Percentiles rank a stretch among this genome's conserved stretches.
phyloP scores from a whole-genome alignment of 306 rosid species.

The Fragaria vesca region DNA sequence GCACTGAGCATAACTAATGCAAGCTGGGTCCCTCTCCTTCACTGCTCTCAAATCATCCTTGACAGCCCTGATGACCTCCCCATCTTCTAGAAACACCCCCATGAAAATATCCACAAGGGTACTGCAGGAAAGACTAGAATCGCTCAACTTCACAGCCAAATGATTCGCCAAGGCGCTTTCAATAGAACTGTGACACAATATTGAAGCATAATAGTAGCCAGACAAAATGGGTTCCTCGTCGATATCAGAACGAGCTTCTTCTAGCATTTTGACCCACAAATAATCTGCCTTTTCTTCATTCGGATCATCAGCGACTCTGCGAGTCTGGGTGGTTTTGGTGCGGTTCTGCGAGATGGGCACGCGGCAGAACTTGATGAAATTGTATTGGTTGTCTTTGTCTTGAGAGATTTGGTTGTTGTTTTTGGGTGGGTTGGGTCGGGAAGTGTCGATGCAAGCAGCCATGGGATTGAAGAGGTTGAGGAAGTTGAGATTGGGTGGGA shows the following conservation, averaged over 20 bases:
- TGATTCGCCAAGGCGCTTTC: slow-evolving; percentile 58
- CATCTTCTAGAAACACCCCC: slow-evolving; percentile 36
- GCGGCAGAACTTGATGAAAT: slow-evolving; percentile 30
- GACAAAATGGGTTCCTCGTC: slow-evolving; percentile 62
- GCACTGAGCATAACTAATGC: slow-evolving; percentile 69
- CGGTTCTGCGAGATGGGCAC: slow-evolving; percentile 30
- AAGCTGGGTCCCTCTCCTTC: slow-evolving; percentile 86
- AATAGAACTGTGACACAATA: slow-evolving; percentile 54
- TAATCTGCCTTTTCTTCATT: slow-evolving; percentile 28
- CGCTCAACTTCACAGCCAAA: slow-evolving; percentile 56
- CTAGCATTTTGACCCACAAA: slow-evolving; percentile 57
- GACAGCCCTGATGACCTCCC: slow-evolving; percentile 38
- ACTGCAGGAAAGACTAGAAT: slow-evolving; percentile 35
- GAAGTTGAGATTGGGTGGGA: slow-evolving; percentile 3
- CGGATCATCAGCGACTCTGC: slow-evolving; percentile 23
- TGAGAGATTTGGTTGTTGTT: slow-evolving; percentile 39
- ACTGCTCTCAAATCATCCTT: slow-evolving; percentile 58
- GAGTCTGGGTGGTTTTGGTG: slow-evolving; percentile 25
- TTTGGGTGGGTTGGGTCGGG: not conserved
- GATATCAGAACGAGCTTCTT: slow-evolving; percentile 62
- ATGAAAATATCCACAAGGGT: slow-evolving; percentile 55
- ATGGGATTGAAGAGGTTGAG: slow-evolving; percentile 21
- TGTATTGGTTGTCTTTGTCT: slow-evolving; percentile 27
- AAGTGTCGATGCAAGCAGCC: slow-evolving; percentile 54
- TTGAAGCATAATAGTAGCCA: slow-evolving; percentile 42